phyloP scores from a whole-genome alignment of 495 filamentous ascomycete species.

The Penicillium goetzii region DNA sequence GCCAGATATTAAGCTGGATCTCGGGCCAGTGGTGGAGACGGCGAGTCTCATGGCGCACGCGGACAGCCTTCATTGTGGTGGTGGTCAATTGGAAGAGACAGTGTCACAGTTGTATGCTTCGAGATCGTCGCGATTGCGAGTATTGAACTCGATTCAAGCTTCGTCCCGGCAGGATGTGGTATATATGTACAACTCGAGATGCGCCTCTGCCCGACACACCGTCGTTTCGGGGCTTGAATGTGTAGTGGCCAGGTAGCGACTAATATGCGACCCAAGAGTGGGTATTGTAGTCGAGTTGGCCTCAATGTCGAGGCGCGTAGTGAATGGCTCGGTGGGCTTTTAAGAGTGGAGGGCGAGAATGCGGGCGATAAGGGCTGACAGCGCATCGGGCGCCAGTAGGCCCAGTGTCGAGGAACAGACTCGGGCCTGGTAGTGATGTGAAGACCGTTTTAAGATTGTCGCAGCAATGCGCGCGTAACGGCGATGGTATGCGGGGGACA shows the following conservation, averaged over 20 bases:
- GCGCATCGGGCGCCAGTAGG: slow-evolving; percentile 34
- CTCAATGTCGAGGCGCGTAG: slow-evolving; percentile 8
- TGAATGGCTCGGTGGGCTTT: slow-evolving; percentile 7
- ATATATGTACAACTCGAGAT: background rate
- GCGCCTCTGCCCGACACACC: slow-evolving; percentile 14
- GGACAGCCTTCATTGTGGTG: slow-evolving; percentile 27
- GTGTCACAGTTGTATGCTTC: background rate
- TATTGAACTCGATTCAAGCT: background rate
- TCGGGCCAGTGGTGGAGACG: slow-evolving; percentile 94
- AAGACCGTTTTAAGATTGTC: background rate
- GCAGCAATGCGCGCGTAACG: background rate
- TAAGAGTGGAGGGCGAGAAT: slow-evolving; percentile 7
- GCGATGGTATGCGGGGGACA: background rate
- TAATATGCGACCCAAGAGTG: slow-evolving; percentile 4
- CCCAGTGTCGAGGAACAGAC: slow-evolving; percentile 14
- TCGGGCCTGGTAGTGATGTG: slow-evolving; percentile 1
- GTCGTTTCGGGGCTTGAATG: background rate
- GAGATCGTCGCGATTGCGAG: background rate
- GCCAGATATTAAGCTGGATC: slow-evolving; percentile 88
- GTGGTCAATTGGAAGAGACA: background rate
- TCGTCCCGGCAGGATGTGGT: background rate
- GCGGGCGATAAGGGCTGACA: slow-evolving; percentile 27
- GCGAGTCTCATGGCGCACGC: slow-evolving; percentile 37
- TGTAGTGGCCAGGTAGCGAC: background rate
- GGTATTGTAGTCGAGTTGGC: slow-evolving; percentile 5